phyloP scores from a whole-genome alignment of 2,329 filamentous ascomycete species.

The Ustulina deusta region DNA sequence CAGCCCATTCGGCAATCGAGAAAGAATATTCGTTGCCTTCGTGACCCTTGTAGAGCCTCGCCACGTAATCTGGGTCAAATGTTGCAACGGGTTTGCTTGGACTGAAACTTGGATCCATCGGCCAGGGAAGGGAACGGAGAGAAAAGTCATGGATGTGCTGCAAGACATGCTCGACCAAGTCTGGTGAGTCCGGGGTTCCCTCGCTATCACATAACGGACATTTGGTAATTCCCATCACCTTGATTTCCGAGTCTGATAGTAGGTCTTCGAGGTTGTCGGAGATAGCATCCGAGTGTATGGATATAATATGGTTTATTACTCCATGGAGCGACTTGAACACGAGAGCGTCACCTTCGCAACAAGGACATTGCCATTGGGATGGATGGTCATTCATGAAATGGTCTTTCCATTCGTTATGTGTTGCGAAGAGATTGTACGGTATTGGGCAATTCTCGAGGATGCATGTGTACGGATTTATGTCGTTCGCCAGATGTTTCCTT shows the following conservation, averaged over 20 bases:
- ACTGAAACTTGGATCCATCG: conserved; percentile 2
- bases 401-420: conserved; percentile 19
- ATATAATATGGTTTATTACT: conserved; percentile 14
- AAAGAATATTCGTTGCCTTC: conserved; percentile 7
- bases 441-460: conserved; percentile 22
- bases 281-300: not conserved
- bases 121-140: conserved; percentile 21
- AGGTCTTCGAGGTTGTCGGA: conserved; percentile 11
- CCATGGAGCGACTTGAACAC: conserved; percentile 13
- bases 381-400: conserved; percentile 23
- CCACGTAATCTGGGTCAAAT: conserved; percentile 19
- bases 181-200: conserved; percentile 17
- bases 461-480: conserved; percentile 21
- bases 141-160: conserved; percentile 21
- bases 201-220: conserved; percentile 20
- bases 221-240: conserved; percentile 18
- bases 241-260: conserved; percentile 12
- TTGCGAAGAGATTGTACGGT: conserved; percentile 14
- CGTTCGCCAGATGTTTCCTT: conserved; percentile 20
- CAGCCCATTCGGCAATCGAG: conserved; percentile 22
- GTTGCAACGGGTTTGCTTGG: conserved; percentile 17
- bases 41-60: not conserved
- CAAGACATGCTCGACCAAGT: conserved; percentile 21
- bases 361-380: conserved; percentile 19
- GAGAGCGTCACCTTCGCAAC: conserved; percentile 14